Percentiles rank a stretch among this genome's conserved stretches.
Conservation (phyloP, 2,329 filamentous ascomycete genomes). For the Diaporthe helianthi region DNA sequence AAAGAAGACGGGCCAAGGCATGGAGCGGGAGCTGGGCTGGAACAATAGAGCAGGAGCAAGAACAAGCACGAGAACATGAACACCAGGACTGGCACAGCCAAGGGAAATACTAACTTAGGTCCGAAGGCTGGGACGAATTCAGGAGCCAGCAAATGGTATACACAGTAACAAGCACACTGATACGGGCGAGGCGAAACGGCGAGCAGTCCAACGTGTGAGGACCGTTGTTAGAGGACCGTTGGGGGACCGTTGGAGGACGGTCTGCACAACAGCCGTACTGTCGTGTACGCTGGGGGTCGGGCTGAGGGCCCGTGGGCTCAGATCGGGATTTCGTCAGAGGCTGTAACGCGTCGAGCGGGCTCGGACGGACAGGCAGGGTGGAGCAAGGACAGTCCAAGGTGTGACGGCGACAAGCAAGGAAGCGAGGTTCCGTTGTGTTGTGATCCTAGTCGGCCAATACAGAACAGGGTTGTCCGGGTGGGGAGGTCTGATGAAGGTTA, state of each 20-base stretch:
- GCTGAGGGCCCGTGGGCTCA: slow-evolving; percentile 20
- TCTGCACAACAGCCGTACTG: not conserved
- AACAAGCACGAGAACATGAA: not conserved
- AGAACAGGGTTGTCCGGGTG: slow-evolving; percentile 15
- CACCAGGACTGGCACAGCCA: not conserved
- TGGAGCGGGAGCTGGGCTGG: not conserved
- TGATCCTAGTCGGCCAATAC: slow-evolving; percentile 16
- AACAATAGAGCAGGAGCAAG: not conserved
- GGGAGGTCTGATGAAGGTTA: slow-evolving; percentile 10
- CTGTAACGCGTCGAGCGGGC: slow-evolving; percentile 23
- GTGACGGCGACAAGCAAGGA: slow-evolving; percentile 23
- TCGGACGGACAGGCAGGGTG: slow-evolving; percentile 25
- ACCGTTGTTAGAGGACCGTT: too few species aligned
- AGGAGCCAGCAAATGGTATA: slow-evolving; percentile 26
- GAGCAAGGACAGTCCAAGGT: slow-evolving; percentile 25
- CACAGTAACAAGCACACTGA: slow-evolving; percentile 2
- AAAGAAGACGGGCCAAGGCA: slow-evolving; percentile 3
- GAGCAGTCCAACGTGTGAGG: not conserved
- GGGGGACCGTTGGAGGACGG: slow-evolving; percentile 27
- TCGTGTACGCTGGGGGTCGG: not conserved
- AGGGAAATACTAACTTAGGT: slow-evolving; percentile 3
- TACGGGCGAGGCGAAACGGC: slow-evolving; percentile 22
- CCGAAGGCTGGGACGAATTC: not conserved
- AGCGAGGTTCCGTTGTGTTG: slow-evolving; percentile 20
- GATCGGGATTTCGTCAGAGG: slow-evolving; percentile 24